Percentiles rank a stretch among this genome's conserved stretches.
Evolutionary conservation across 495 filamentous ascomycete genomes (phyloP).

Genomic region (Podospora bellae-mahoneyi): DNA sequence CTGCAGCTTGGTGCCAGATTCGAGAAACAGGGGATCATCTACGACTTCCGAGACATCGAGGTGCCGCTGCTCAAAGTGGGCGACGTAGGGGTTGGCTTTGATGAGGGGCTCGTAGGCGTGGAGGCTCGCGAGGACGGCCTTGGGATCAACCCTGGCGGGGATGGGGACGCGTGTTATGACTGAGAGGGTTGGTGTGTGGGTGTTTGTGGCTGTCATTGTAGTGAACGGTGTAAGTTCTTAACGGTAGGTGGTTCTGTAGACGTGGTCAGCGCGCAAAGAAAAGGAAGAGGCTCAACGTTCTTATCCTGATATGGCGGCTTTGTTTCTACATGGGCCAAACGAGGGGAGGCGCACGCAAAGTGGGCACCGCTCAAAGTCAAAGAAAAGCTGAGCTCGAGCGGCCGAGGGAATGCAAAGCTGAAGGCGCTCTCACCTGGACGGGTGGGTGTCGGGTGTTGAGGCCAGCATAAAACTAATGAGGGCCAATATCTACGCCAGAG

Average conservation of each 20-base stretch:
- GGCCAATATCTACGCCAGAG: too few relatives aligned
- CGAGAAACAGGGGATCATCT: slow-evolving; percentile 37
- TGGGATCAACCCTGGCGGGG: slow-evolving; percentile 29
- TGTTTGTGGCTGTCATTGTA: not conserved
- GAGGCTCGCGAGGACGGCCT: slow-evolving; percentile 28
- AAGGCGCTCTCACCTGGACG: not conserved
- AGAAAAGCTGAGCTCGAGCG: not conserved
- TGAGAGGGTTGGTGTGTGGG: slow-evolving; percentile 19
- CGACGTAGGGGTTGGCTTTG: slow-evolving; percentile 33
- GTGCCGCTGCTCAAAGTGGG: slow-evolving; percentile 27
- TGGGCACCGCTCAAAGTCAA: not conserved
- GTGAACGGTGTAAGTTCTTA: not conserved
- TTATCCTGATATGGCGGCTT: not conserved
- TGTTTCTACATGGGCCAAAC: not conserved
- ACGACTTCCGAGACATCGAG: slow-evolving; percentile 27
- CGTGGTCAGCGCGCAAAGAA: not conserved
- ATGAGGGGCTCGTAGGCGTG: slow-evolving; percentile 39
- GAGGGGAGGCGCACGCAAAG: not conserved
- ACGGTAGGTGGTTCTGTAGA: not conserved
- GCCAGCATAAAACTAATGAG: not conserved
- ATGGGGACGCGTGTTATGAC: slow-evolving; percentile 38
- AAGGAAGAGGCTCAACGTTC: not conserved
- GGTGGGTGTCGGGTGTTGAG: not conserved
- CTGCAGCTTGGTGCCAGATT: slow-evolving; percentile 27
- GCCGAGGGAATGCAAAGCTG: not conserved